A percentile compares a stretch with the other conserved stretches of the same genome.
phyloP scores from a whole-genome alignment of 2,329 filamentous ascomycete genomes.

The Penicillium glabrum region DNA sequence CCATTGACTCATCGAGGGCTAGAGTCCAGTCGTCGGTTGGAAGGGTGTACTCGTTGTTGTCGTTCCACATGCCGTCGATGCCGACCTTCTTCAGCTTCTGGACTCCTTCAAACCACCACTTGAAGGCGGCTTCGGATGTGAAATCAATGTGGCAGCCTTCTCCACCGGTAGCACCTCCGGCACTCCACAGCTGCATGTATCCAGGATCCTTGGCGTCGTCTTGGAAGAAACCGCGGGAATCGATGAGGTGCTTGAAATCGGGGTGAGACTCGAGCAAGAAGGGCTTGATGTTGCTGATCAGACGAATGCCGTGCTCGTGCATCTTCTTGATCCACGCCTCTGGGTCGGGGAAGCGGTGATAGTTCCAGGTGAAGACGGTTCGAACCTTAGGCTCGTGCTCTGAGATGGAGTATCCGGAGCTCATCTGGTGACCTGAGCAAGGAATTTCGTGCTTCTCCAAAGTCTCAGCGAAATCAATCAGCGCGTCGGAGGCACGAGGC shows the following conservation, averaged over 20 bases:
- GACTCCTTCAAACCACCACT: slow-evolving; percentile 72
- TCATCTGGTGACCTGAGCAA: slow-evolving; percentile 71
- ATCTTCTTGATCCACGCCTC: slow-evolving; percentile 62
- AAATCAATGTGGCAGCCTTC: slow-evolving; percentile 74
- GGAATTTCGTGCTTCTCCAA: slow-evolving; percentile 66
- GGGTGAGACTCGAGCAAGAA: slow-evolving; percentile 69
- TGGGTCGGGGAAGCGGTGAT: slow-evolving; percentile 67
- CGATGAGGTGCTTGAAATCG: slow-evolving; percentile 62
- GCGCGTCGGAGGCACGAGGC: slow-evolving; percentile 55
- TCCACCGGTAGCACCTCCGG: slow-evolving; percentile 68
- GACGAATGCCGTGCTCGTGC: slow-evolving; percentile 63
- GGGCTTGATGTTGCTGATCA: slow-evolving; percentile 72
- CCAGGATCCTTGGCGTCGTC: slow-evolving; percentile 57
- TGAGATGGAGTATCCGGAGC: slow-evolving; percentile 69
- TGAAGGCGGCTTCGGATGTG: slow-evolving; percentile 64
- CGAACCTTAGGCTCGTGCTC: slow-evolving; percentile 67
- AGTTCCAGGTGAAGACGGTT: slow-evolving; percentile 72
- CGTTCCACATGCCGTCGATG: slow-evolving; percentile 76
- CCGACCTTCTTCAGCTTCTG: slow-evolving; percentile 61
- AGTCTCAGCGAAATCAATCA: slow-evolving; percentile 62
- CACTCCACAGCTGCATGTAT: slow-evolving; percentile 68
- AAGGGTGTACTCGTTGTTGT: slow-evolving; percentile 74
- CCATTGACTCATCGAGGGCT: slow-evolving; percentile 52
- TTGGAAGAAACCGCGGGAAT: slow-evolving; percentile 62
- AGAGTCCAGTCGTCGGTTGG: slow-evolving; percentile 66